phyloP scores from a whole-genome alignment of 805 yeast genomes.

The Millerozyma acaciae region DNA sequence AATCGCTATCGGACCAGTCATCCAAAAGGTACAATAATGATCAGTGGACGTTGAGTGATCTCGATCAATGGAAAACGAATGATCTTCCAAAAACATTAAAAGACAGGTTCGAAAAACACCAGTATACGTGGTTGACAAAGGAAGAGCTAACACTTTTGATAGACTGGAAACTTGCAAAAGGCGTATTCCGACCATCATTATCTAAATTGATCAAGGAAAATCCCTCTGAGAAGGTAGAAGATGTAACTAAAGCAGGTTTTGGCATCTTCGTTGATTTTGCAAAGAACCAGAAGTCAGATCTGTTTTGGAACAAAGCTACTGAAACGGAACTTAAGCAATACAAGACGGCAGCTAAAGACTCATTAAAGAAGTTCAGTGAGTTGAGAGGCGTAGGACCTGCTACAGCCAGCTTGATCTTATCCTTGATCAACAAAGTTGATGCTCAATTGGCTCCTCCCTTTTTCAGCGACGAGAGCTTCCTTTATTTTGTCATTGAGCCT shows the following conservation, averaged over 20 bases:
- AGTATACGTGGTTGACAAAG: conserved; percentile 28
- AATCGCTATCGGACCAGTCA: conserved; percentile 23
- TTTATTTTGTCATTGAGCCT: conserved; percentile 28
- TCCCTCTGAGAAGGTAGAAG: conserved; percentile 22
- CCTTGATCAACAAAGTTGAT: conserved; percentile 23
- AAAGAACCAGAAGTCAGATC: conserved; percentile 1
- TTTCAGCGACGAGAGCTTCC: conserved; percentile 47
- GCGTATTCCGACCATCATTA: conserved; percentile 43
- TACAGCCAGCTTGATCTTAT: conserved; percentile 42
- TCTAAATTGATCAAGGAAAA: conserved; percentile 40
- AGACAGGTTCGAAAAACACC: conserved; percentile 17
- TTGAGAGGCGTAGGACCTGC: conserved; percentile 51
- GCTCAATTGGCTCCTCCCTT: conserved; percentile 36
- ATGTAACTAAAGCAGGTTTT: conserved; percentile 26
- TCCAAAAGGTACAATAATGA: conserved; percentile 22
- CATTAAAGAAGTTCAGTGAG: conserved; percentile 29
- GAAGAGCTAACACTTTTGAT: conserved; percentile 37
- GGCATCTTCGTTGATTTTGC: conserved; percentile 10
- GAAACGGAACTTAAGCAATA: conserved; percentile 12
- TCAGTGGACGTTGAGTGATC: conserved; percentile 24
- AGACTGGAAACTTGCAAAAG: conserved; percentile 48
- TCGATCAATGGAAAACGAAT: conserved; percentile 35
- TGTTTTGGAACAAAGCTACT: conserved; percentile 3
- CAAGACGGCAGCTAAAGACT: conserved; percentile 14
- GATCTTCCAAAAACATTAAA: conserved; percentile 26